Evolutionary conservation across 805 yeast species (phyloP), one percentile per base, ranked within the genome.

Genomic region (Suhomyces pyralidae): DNA sequence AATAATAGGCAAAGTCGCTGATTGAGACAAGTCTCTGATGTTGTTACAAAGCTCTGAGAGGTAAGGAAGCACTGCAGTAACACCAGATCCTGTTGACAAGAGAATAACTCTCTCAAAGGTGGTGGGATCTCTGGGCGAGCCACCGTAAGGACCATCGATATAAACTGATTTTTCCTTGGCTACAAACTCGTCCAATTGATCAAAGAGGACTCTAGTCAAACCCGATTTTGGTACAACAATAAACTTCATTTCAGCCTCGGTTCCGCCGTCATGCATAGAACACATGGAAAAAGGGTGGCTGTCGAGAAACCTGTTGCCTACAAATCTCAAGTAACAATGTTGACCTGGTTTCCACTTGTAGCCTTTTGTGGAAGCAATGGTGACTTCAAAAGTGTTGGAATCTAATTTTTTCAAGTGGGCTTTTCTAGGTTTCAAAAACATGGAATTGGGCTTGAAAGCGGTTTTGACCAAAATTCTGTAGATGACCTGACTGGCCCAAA

Each of bases 81-180:
- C 73, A 40, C 86, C 86, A 45, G 80, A 73, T 3, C 86, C 86
- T 1, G 81, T 66, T 20, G 81, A 66, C 1, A 80, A 17, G 22
- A 81, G 58, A 8, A 69, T 60, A 7, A 78, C 63, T 44, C 75
- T 71, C 44, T 78, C 78, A 59, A 82, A 82, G 1, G 79, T 63
- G 19, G 71, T 56, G 5, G 68, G 63, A 54, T 79, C 79, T 59
- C 86, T 70, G 14, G 69, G 58, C 46, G 76, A 58, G 1, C 85
- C 85, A 15, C 86, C 85, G 54, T 80, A 82, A 3, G 86, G 84
- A 1, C 86, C 86, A 58, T 82, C 86, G 17, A 80, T 61, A 52
- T 55, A 74, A 0, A 79, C 77, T 32, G 65, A 66, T 48, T 65
- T 65, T 46, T 67, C 55, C 14, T 60, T 56, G 2, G 59, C 48